Percentiles rank a stretch among this genome's conserved stretches.
phyloP scores from a whole-genome alignment of 306 rosid species.

The Cicer pinnatifidum region DNA sequence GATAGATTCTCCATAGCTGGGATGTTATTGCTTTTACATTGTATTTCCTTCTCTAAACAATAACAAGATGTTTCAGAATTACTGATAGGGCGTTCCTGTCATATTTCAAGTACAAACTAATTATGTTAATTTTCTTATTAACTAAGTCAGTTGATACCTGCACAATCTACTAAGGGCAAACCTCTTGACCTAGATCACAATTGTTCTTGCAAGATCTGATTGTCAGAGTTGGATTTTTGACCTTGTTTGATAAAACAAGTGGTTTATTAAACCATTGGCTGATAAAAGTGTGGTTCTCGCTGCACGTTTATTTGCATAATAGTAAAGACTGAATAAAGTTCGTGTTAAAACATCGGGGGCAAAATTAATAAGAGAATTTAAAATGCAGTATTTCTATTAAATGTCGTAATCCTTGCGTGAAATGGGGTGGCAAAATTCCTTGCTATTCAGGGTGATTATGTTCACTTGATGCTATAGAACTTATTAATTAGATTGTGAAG shows the following conservation, averaged over 20 bases:
- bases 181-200: background rate
- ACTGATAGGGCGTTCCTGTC: background rate
- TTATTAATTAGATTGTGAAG: background rate
- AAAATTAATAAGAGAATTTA: background rate
- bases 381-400: slow-evolving; percentile 24
- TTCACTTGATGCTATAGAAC: slow-evolving; percentile 1
- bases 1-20: slow-evolving; percentile 8
- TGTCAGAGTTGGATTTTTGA: background rate
- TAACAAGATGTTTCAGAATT: background rate
- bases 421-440: slow-evolving; percentile 9
- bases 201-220: background rate
- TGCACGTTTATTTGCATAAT: background rate
- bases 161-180: background rate
- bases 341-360: background rate
- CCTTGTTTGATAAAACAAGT: background rate
- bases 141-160: background rate
- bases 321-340: slow-evolving; percentile 20
- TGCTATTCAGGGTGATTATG: slow-evolving; percentile 19
- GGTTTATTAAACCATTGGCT: background rate
- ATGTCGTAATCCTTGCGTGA: background rate
- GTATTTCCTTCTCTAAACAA: too few species aligned
- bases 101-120: background rate
- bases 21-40: background rate
- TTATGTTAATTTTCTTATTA: background rate
- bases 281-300: background rate